Conservation (phyloP, 75 land plant genomes). For the Picea sitchensis region DNA sequence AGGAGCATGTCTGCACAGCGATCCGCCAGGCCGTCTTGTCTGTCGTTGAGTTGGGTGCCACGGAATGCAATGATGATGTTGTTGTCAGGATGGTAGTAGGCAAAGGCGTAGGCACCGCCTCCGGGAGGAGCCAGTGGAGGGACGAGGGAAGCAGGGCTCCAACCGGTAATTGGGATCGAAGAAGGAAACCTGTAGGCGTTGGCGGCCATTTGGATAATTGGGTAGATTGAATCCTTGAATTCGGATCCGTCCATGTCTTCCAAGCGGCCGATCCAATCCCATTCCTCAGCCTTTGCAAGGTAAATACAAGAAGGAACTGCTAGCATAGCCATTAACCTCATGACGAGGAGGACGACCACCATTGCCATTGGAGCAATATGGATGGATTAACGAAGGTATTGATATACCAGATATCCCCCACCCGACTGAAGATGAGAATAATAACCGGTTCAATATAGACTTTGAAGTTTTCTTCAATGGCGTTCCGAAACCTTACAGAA, state of each 20-base stretch:
- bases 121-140: slow-evolving; percentile 14
- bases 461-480: too few relatives aligned
- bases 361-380: too few relatives aligned
- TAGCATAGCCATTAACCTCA: too few relatives aligned
- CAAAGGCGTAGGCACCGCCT: slow-evolving; percentile 23
- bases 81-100: slow-evolving; percentile 2
- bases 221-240: slow-evolving; percentile 14
- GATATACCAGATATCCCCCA: too few relatives aligned
- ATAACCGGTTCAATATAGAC: too few relatives aligned
- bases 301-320: too few relatives aligned
- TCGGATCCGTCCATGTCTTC: slow-evolving; percentile 3
- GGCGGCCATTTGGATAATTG: slow-evolving; percentile 23
- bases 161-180: slow-evolving; percentile 5
- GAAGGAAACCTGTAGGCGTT: slow-evolving; percentile 26
- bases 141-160: slow-evolving; percentile 18
- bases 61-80: slow-evolving; percentile 26
- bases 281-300: too few relatives aligned
- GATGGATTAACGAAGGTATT: too few relatives aligned
- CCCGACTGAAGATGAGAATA: too few relatives aligned
- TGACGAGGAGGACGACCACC: too few relatives aligned
- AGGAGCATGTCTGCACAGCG: slow-evolving; percentile 18
- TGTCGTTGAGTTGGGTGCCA: slow-evolving; percentile 20
- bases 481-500: too few relatives aligned
- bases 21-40: slow-evolving; percentile 23
- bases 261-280: too few relatives aligned